Percentiles rank a stretch among this genome's conserved stretches.
Conservation (phyloP, 1,284 basidiomycete species). For the Meripilus lineatus region DNA sequence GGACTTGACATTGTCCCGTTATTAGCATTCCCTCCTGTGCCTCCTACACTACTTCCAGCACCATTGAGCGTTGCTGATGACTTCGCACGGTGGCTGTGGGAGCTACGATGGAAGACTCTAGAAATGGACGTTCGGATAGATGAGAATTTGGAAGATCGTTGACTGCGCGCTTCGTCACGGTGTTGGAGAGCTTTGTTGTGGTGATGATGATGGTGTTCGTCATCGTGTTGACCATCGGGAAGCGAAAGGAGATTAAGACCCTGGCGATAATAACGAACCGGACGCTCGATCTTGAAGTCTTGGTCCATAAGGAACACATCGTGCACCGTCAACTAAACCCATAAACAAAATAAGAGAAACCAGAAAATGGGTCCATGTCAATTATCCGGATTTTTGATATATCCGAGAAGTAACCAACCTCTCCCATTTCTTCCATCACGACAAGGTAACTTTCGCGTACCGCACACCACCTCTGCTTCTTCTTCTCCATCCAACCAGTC, state of each 20-base stretch:
- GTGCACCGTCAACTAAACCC: slow-evolving; percentile 74
- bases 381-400: slow-evolving; percentile 13
- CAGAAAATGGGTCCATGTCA: slow-evolving; percentile 2
- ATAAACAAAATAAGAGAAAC: too few relatives aligned
- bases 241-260: slow-evolving; percentile 56
- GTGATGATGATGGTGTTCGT: slow-evolving; percentile 15
- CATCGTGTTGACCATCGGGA: slow-evolving; percentile 23
- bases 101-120: slow-evolving; percentile 35
- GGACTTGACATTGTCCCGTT: slow-evolving; percentile 2
- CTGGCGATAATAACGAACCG: slow-evolving; percentile 73
- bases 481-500: slow-evolving; percentile 63
- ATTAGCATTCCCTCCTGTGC: slow-evolving; percentile 1
- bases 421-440: slow-evolving; percentile 82
- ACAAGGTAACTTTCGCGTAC: slow-evolving; percentile 93
- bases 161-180: slow-evolving; percentile 21
- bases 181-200: slow-evolving; percentile 20
- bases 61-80: not conserved
- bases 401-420: slow-evolving; percentile 42
- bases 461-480: slow-evolving; percentile 87
- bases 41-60: not conserved
- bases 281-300: slow-evolving; percentile 85
- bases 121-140: slow-evolving; percentile 49
- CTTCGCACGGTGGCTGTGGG: not conserved
- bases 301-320: slow-evolving; percentile 94
- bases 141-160: slow-evolving; percentile 17